Conservation (phyloP, 768 basidiomycete genomes). For the Podaxis sp. region DNA sequence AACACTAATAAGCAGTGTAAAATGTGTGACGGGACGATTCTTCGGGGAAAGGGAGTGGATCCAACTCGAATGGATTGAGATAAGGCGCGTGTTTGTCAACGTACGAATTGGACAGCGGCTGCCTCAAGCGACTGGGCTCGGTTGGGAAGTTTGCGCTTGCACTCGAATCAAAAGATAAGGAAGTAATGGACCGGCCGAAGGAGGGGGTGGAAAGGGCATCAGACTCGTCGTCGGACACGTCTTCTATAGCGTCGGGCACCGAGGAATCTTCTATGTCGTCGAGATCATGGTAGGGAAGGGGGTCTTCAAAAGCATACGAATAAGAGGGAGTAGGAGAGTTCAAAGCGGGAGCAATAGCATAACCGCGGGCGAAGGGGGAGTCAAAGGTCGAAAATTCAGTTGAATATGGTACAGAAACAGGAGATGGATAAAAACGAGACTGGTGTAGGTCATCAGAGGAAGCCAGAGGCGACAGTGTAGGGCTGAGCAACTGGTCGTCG, state of each 20-base stretch:
- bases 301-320: constrained; percentile 47
- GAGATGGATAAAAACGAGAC: constrained; percentile 43
- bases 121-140: constrained; percentile 49
- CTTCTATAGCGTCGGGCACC: constrained; percentile 81
- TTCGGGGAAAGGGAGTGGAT: constrained; percentile 69
- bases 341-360: constrained; percentile 47
- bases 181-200: constrained; percentile 55
- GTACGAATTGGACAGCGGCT: constrained; percentile 58
- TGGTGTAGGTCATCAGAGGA: constrained; percentile 74
- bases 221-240: constrained; percentile 84
- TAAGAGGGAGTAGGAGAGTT: constrained; percentile 47
- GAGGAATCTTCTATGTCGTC: constrained; percentile 69
- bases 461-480: constrained; percentile 67
- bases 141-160: constrained; percentile 45
- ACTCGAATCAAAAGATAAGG: constrained; percentile 52
- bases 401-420: constrained; percentile 46
- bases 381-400: constrained; percentile 25
- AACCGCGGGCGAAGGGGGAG: constrained; percentile 38
- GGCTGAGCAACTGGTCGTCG: constrained; percentile 61
- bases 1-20: constrained; percentile 54
- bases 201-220: constrained; percentile 67
- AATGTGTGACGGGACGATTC: constrained; percentile 32
- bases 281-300: constrained; percentile 61
- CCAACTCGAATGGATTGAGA: constrained; percentile 66
- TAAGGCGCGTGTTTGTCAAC: constrained; percentile 59